Evolutionary conservation across 352 stramenopile species (phyloP).

Genomic region (Detonula confervacea): DNA sequence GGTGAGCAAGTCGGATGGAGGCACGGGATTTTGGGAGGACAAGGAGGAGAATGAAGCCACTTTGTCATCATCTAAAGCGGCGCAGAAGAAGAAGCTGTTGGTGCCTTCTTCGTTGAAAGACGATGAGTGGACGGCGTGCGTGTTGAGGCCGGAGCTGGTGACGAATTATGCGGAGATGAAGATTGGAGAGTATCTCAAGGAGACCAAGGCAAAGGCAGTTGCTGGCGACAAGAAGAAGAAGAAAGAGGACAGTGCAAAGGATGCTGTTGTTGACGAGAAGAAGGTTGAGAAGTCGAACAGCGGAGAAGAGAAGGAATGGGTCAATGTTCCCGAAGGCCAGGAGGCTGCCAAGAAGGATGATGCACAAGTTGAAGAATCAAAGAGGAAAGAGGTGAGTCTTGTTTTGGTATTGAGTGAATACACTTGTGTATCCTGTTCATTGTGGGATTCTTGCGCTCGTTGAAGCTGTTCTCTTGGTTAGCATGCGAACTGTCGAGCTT

Average conservation of each 20-base stretch:
- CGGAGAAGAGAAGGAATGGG: slow-evolving; percentile 24
- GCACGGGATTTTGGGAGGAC: slow-evolving; percentile 84
- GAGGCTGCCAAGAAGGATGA: no score
- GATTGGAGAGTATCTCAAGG: slow-evolving; percentile 79
- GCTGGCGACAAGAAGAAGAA: background rate
- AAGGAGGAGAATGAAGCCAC: slow-evolving; percentile 4
- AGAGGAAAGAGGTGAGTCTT: no score
- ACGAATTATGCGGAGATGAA: slow-evolving; percentile 91
- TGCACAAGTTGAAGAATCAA: background rate
- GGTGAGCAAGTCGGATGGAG: slow-evolving; percentile 74
- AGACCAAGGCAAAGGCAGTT: slow-evolving; percentile 5
- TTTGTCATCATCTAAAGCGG: background rate
- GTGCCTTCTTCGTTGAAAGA: slow-evolving; percentile 71
- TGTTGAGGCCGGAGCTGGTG: slow-evolving; percentile 93
- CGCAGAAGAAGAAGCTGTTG: background rate
- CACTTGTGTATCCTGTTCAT: no score
- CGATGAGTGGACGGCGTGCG: slow-evolving; percentile 89
- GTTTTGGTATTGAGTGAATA: no score
- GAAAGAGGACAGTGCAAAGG: background rate
- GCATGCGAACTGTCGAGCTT: no score
- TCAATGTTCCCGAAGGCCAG: slow-evolving; percentile 9
- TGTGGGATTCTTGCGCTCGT: no score
- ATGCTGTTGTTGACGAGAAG: slow-evolving; percentile 14
- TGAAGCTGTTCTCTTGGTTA: no score
- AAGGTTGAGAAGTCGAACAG: slow-evolving; percentile 17